Conservation (phyloP, 2,329 filamentous ascomycete genomes). For the Corinectria fuckeliana region DNA sequence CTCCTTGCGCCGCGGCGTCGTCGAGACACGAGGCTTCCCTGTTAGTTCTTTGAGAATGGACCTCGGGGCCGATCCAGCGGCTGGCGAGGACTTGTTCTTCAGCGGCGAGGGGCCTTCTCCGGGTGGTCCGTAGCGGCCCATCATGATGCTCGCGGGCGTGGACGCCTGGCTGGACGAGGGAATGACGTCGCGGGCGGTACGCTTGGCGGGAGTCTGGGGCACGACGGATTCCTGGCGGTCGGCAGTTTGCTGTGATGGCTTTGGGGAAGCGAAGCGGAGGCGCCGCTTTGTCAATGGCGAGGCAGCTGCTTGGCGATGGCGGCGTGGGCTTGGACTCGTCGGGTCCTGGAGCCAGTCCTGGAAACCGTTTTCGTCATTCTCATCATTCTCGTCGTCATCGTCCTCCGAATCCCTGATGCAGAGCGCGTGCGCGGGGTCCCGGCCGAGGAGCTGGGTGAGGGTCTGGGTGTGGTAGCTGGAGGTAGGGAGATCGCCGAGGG, state of each 20-base stretch:
- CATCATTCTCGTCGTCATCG: constrained; percentile 33
- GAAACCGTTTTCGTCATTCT: constrained; percentile 36
- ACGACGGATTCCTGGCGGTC: constrained; percentile 44
- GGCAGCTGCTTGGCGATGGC: constrained; percentile 7
- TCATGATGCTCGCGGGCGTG: constrained; percentile 50
- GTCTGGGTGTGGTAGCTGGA: constrained; percentile 51
- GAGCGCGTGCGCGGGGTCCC: constrained; percentile 21
- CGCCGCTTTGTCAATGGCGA: constrained; percentile 24
- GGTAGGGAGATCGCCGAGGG: constrained; percentile 41
- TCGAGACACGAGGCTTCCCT: constrained; percentile 29
- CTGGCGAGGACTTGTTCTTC: constrained; percentile 43
- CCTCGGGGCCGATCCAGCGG: constrained; percentile 14
- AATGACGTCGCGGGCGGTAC: constrained; percentile 45
- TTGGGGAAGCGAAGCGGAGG: constrained; percentile 28
- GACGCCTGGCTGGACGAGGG: constrained; percentile 50
- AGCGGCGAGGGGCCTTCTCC: constrained; percentile 46
- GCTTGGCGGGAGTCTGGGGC: constrained; percentile 51
- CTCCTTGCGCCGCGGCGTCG: constrained; percentile 29
- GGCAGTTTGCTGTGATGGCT: constrained; percentile 5
- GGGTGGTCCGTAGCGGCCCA: constrained; percentile 48
- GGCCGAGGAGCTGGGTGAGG: constrained; percentile 48
- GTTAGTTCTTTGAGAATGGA: constrained; percentile 32
- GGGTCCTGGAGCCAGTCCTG: constrained; percentile 43
- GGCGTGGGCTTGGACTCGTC: constrained; percentile 37
- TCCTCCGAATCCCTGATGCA: constrained; percentile 50